Conservation (phyloP, 345 rosid genomes). For the Cardamine resedifolia region DNA sequence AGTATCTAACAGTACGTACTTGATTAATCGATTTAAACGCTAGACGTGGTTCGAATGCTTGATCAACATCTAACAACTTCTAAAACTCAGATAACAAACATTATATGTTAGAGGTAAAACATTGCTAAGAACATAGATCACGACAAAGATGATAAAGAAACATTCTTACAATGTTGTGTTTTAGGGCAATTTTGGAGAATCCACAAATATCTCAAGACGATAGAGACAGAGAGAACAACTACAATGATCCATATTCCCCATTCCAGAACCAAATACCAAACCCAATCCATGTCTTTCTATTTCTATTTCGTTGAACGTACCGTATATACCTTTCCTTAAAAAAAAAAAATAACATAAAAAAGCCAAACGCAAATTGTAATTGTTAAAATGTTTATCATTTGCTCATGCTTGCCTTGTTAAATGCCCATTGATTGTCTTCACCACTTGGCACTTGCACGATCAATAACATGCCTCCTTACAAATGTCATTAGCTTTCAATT, state of each 20-base stretch:
- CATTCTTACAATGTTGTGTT: background rate
- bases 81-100: background rate
- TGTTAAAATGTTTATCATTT: background rate
- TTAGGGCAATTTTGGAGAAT: background rate
- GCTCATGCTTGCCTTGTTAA: background rate
- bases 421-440: background rate
- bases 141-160: background rate
- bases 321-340: background rate
- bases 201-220: slow-evolving; percentile 19
- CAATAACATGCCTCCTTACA: too few relatives aligned
- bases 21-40: background rate
- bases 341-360: too few relatives aligned
- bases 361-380: background rate
- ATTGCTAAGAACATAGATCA: background rate
- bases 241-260: background rate
- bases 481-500: background rate
- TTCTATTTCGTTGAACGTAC: background rate
- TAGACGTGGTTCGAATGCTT: background rate
- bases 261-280: background rate
- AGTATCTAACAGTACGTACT: background rate
- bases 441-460: background rate
- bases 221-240: background rate
- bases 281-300: background rate
- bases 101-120: background rate
- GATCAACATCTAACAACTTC: background rate